These are phyloP conservation scores for Westerdykella ornata DNA, from an alignment of 2,329 filamentous ascomycete genomes.

Conservation along the genomic window DNA sequence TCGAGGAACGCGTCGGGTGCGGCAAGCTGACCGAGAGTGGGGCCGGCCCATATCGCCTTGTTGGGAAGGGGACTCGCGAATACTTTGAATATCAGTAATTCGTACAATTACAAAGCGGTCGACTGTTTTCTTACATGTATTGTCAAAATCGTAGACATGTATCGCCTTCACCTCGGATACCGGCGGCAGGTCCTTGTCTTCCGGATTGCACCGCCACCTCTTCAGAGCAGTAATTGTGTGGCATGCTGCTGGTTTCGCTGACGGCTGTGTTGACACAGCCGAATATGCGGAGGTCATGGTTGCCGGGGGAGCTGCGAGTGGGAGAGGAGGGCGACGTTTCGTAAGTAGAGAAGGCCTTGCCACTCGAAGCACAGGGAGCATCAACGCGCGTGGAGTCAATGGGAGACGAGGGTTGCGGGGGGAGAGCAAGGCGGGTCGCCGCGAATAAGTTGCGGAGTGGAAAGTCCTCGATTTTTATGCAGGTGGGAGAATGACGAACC, in stretches of 20 bases:
- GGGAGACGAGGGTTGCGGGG: neutral
- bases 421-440: neutral
- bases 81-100: conserved; percentile 48
- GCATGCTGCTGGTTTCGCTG: conserved; percentile 20
- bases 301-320: neutral
- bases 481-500: too few relatives aligned
- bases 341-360: conserved; percentile 19
- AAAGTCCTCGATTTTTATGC: too few relatives aligned
- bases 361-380: too few relatives aligned
- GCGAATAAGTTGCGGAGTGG: too few relatives aligned
- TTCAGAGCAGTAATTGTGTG: conserved; percentile 67
- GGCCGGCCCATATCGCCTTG: conserved; percentile 73
- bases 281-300: neutral
- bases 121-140: conserved; percentile 60
- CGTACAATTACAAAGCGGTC: conserved; percentile 2
- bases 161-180: conserved; percentile 67
- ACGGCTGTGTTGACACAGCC: conserved; percentile 19
- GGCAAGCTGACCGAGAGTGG: conserved; percentile 69
- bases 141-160: conserved; percentile 97
- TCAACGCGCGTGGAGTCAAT: neutral
- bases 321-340: neutral
- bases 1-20: conserved; percentile 69
- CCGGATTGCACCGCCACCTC: conserved; percentile 69
- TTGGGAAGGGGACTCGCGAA: conserved; percentile 91
- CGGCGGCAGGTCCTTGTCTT: conserved; percentile 65